Percentiles rank a stretch among this genome's conserved stretches.
Evolutionary conservation across 2,329 filamentous ascomycete genomes (phyloP).

Genomic region (Pseudogymnoascus sp.): DNA sequence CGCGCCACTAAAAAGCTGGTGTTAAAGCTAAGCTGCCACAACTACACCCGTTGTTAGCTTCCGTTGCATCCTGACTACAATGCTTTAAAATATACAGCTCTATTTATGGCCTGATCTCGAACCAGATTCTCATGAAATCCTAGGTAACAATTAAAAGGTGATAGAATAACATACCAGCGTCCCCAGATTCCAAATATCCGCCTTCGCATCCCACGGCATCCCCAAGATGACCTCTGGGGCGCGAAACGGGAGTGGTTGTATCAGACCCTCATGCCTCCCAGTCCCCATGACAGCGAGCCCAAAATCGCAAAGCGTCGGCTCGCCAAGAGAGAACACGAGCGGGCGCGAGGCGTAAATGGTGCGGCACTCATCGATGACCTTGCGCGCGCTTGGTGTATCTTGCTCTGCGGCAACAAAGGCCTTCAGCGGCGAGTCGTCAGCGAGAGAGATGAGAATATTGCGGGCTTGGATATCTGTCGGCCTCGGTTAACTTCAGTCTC

Average conservation of each 20-base stretch:
- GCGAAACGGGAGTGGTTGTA: conserved; percentile 19
- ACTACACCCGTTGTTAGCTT: no score
- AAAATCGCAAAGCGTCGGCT: conserved; percentile 13
- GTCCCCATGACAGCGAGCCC: conserved; percentile 23
- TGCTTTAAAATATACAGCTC: no score
- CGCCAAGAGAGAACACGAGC: neutral
- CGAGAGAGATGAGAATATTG: conserved; percentile 28
- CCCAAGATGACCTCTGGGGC: conserved; percentile 33
- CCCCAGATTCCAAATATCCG: conserved; percentile 33
- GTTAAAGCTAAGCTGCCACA: no score
- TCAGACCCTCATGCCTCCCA: neutral
- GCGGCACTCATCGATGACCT: conserved; percentile 19
- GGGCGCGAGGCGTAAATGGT: conserved; percentile 25
- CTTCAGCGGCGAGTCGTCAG: conserved; percentile 25
- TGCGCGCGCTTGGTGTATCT: conserved; percentile 21
- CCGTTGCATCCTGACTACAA: no score
- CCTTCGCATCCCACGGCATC: conserved; percentile 28
- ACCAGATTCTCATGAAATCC: no score
- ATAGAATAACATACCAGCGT: no score
- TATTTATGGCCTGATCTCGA: no score
- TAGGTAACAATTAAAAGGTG: no score
- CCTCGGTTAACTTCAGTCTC: no score
- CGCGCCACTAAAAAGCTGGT: no score
- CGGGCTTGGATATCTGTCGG: conserved; percentile 26
- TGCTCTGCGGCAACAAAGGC: conserved; percentile 23